Evolutionary conservation across 2,329 filamentous ascomycete genomes (phyloP).

Genomic region (Colletotrichum sublineola): DNA sequence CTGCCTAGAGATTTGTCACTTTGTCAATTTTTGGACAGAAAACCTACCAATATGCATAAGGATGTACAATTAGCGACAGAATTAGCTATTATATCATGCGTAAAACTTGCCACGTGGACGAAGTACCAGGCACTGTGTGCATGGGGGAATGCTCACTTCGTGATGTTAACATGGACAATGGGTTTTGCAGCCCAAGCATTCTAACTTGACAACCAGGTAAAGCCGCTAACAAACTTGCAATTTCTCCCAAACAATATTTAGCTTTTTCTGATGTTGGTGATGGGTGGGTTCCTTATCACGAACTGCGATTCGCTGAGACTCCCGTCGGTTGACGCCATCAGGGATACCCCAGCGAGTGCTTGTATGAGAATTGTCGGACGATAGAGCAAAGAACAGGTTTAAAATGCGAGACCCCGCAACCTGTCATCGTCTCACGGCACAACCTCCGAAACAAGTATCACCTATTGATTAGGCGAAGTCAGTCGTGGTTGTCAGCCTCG

Average conservation of each 20-base stretch:
- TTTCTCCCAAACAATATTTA: background rate
- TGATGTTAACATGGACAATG: background rate
- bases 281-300: too few relatives aligned
- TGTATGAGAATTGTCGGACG: slow-evolving; percentile 23
- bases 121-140: background rate
- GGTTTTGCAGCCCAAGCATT: background rate
- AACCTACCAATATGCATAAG: background rate
- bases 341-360: slow-evolving; percentile 21
- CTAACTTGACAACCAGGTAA: background rate
- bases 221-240: background rate
- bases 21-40: background rate
- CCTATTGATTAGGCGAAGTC: background rate
- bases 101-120: background rate
- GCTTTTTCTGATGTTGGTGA: too few relatives aligned
- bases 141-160: background rate
- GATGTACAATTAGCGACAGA: background rate
- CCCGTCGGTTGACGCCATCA: background rate
- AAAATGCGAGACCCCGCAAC: slow-evolving; percentile 17
- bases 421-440: slow-evolving; percentile 40
- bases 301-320: too few relatives aligned
- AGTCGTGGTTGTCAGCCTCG: background rate
- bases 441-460: slow-evolving; percentile 37
- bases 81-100: background rate
- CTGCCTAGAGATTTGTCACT: background rate
- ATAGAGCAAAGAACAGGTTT: slow-evolving; percentile 23